Conservation (phyloP, 2,329 filamentous ascomycete species). For the Pseudogymnoascus sp. region DNA sequence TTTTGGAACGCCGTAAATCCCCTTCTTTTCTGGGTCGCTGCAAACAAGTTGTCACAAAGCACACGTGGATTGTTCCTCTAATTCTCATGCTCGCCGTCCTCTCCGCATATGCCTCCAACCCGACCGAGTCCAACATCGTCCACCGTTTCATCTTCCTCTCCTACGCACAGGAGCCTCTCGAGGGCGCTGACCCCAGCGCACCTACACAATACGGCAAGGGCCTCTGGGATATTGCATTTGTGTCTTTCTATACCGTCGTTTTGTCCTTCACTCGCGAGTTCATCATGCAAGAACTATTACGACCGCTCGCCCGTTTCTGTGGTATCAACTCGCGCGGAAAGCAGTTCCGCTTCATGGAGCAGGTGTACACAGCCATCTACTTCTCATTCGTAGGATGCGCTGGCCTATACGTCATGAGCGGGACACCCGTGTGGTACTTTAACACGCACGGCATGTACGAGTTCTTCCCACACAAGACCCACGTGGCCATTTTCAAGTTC, state of each 20-base stretch:
- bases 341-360: slow-evolving; percentile 90
- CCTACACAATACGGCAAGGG: slow-evolving; percentile 78
- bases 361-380: slow-evolving; percentile 89
- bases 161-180: slow-evolving; percentile 62
- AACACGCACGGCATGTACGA: slow-evolving; percentile 88
- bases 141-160: slow-evolving; percentile 82
- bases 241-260: slow-evolving; percentile 81
- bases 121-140: slow-evolving; percentile 69
- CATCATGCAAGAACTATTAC: slow-evolving; percentile 83
- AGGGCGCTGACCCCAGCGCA: slow-evolving; percentile 36
- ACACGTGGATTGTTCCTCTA: slow-evolving; percentile 60
- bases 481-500: slow-evolving; percentile 78
- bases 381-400: slow-evolving; percentile 75
- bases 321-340: slow-evolving; percentile 69
- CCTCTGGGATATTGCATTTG: slow-evolving; percentile 76
- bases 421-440: slow-evolving; percentile 93
- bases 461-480: slow-evolving; percentile 73
- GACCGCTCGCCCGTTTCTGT: slow-evolving; percentile 62
- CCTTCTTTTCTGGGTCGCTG: slow-evolving; percentile 38
- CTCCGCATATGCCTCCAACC: slow-evolving; percentile 65
- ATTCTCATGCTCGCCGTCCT: slow-evolving; percentile 58
- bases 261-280: slow-evolving; percentile 93
- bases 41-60: slow-evolving; percentile 45
- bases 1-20: slow-evolving; percentile 29
- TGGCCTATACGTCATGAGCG: slow-evolving; percentile 84